These are phyloP conservation scores for Candida glucosophila DNA, from an alignment of 1,139 yeast genomes.

Conservation along the genomic window DNA sequence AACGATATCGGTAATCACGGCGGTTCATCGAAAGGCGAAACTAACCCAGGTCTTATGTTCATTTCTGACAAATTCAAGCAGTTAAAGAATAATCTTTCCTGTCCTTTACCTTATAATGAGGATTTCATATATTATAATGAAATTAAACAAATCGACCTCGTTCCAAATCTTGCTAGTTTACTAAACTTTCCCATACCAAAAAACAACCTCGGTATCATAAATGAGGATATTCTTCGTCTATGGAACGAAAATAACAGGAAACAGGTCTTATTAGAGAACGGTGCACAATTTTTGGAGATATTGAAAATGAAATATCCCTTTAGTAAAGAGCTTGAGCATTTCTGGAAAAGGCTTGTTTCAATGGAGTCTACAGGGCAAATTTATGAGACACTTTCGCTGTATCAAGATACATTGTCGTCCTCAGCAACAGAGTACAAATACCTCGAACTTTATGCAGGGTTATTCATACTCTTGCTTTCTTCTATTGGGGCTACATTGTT, in stretches of 20 bases:
- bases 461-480: constrained; percentile 23
- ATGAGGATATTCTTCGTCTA: constrained; percentile 46
- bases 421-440: constrained; percentile 73
- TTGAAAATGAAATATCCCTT: constrained; percentile 17
- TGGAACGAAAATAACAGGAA: constrained; percentile 37
- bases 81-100: constrained; percentile 8
- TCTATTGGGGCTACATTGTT: too few relatives aligned
- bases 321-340: constrained; percentile 5
- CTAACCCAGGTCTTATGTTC: constrained; percentile 72
- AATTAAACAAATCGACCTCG: constrained; percentile 78
- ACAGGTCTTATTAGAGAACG: constrained; percentile 48
- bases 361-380: constrained; percentile 12
- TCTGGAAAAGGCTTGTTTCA: constrained; percentile 9
- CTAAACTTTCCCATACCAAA: constrained; percentile 79
- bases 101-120: constrained; percentile 30
- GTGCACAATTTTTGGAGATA: constrained; percentile 45
- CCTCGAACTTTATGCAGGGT: constrained; percentile 40
- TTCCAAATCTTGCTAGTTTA: constrained; percentile 72
- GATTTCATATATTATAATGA: constrained; percentile 44
- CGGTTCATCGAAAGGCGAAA: constrained; percentile 87
- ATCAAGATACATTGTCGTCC: constrained; percentile 51
- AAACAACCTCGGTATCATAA: constrained; percentile 72
- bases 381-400: constrained; percentile 32
- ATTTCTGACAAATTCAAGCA: constrained; percentile 51
- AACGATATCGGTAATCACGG: constrained; percentile 92